Percentiles rank a stretch among this genome's conserved stretches.
Evolutionary conservation across 2,329 filamentous ascomycete species (phyloP).

Genomic region (Alternaria incomplexa): DNA sequence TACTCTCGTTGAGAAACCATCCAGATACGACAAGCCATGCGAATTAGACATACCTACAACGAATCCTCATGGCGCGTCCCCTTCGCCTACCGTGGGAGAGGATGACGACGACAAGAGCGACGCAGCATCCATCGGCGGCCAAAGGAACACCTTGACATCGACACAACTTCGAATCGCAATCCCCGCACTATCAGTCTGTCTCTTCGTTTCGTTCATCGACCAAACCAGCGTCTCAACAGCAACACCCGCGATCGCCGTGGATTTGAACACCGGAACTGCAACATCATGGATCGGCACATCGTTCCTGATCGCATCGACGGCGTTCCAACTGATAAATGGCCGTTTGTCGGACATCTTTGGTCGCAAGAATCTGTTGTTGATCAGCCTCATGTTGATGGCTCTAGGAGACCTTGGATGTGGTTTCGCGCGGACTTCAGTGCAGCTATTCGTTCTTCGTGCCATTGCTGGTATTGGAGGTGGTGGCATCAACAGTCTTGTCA

Average conservation of each 20-base stretch:
- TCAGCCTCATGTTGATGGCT: conserved; percentile 59
- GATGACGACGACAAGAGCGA: conserved; percentile 12
- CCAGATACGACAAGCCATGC: not conserved
- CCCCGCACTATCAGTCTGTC: conserved; percentile 57
- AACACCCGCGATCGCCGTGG: conserved; percentile 44
- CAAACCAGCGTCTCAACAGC: conserved; percentile 61
- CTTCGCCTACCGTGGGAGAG: not conserved
- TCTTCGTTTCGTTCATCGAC: conserved; percentile 64
- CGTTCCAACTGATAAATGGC: conserved; percentile 70
- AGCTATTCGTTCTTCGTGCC: conserved; percentile 68
- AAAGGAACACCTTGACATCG: conserved; percentile 63
- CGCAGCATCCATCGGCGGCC: conserved; percentile 35
- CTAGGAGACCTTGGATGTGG: conserved; percentile 66
- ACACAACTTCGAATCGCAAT: conserved; percentile 60
- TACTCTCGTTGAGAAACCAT: not conserved
- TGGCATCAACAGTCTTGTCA: conserved; percentile 57
- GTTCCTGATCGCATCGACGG: conserved; percentile 63
- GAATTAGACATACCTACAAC: not conserved
- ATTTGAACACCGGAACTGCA: conserved; percentile 50
- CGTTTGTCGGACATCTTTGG: conserved; percentile 67
- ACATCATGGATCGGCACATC: conserved; percentile 64
- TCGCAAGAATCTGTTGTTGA: conserved; percentile 53
- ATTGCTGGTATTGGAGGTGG: conserved; percentile 65
- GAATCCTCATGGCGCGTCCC: not conserved
- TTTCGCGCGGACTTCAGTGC: conserved; percentile 60